Percentiles rank a stretch among this genome's conserved stretches.
Conservation (phyloP, 1,284 basidiomycete genomes). For the Trametes hirsuta region DNA sequence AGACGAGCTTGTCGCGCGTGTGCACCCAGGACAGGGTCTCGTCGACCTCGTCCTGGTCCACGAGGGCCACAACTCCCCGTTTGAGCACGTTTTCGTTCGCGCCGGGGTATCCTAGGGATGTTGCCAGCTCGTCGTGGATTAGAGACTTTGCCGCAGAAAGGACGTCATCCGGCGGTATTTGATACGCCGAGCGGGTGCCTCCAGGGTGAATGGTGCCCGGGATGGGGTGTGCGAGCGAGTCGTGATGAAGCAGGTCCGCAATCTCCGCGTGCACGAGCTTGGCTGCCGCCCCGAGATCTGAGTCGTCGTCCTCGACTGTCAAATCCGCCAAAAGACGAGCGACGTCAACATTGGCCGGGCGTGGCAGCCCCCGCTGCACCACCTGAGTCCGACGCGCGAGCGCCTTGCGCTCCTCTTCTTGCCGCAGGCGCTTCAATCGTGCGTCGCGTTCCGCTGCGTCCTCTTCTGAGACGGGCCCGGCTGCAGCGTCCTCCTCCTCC, state of each 20-base stretch:
- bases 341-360: slow-evolving; percentile 85
- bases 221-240: slow-evolving; percentile 86
- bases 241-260: slow-evolving; percentile 82
- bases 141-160: slow-evolving; percentile 74
- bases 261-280: slow-evolving; percentile 82
- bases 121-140: slow-evolving; percentile 84
- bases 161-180: slow-evolving; percentile 77
- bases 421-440: slow-evolving; percentile 64
- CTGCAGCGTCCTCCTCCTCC: slow-evolving; percentile 51
- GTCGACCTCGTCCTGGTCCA: slow-evolving; percentile 62
- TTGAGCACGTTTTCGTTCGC: slow-evolving; percentile 81
- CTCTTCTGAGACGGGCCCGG: slow-evolving; percentile 59
- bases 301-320: slow-evolving; percentile 48
- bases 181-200: slow-evolving; percentile 72
- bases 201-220: slow-evolving; percentile 88
- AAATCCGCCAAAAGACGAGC: slow-evolving; percentile 65
- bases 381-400: slow-evolving; percentile 82
- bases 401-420: slow-evolving; percentile 79
- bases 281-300: slow-evolving; percentile 53
- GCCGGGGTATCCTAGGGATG: slow-evolving; percentile 81
- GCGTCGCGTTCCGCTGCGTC: slow-evolving; percentile 95
- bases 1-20: slow-evolving; percentile 63
- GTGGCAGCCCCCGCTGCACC: slow-evolving; percentile 85
- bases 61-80: slow-evolving; percentile 67
- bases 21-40: slow-evolving; percentile 70